Base-by-base conservation (phyloP, 1,284 basidiomycete species). In the Ganoderma meredithae region DNA sequence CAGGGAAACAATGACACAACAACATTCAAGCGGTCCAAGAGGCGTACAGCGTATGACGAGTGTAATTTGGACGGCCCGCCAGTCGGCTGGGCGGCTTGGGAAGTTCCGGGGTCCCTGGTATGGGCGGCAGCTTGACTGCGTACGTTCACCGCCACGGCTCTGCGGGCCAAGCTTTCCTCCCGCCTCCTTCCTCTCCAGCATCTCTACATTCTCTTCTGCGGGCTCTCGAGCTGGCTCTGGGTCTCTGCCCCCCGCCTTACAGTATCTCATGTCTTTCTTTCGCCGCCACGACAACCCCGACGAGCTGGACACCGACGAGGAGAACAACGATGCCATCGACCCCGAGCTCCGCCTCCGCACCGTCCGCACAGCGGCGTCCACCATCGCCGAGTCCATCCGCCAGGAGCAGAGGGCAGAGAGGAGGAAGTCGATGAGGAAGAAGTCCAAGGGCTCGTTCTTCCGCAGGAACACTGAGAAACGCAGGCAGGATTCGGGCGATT, bases 291-390 rank as follows among this genome's bases (percentile, higher is more conserved):
- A 69, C 59, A 63, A 74, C 60, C 76, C 75, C 56, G 78, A 83
- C 63, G 81, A 84, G 66, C 76, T 83, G 58, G 82, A 83, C 77
- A 83, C 82, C 49, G 86, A 90, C 78, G 86, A 89, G 70, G 87
- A 90, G 74, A 86, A 88, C 75, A 84, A 81, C 69, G 88, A 81
- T 55, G 83, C 82, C 64, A 91, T 96, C 74, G 95, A 97, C 83
- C 92, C 94, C 17, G 90, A 95, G 75, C 85, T 96, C 9, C 90
- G 94, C 41, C 85, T 98, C 64, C 88, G 95, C 65, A 96, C 95
- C 0, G 94, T 95, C 25, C 89, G 92, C 72, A 97, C 96, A 1
- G 95, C 96, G 1, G 90, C 93, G 15, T 95, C 92, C 22, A 95
- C 94, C 39, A 90, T 97, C 72, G 93, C 94, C 72, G 95, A 96